Percentiles rank a stretch among this genome's conserved stretches.
These are phyloP conservation scores for Westerdykella ornata DNA, from an alignment of 2,329 filamentous ascomycete species.

Conservation along the genomic window DNA sequence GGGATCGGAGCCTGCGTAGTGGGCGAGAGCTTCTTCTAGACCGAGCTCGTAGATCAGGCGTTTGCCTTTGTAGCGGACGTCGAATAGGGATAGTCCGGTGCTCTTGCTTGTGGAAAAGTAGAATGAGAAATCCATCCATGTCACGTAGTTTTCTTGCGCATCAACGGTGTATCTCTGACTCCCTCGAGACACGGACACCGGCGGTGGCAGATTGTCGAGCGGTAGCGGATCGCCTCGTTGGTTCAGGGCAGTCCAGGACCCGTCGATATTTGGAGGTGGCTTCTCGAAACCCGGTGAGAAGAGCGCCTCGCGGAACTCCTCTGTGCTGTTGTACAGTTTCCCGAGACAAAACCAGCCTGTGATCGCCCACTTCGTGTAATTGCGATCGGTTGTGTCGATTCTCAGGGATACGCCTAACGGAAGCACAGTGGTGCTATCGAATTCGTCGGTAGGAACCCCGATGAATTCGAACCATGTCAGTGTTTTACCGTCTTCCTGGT, in stretches of 20 bases:
- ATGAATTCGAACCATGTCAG: constrained; percentile 47
- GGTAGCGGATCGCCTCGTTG: constrained; percentile 35
- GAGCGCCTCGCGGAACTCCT: constrained; percentile 44
- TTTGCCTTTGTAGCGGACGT: constrained; percentile 51
- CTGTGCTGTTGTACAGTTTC: constrained; percentile 47
- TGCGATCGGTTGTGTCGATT: constrained; percentile 46
- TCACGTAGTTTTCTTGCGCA: constrained; percentile 40
- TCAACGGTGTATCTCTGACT: constrained; percentile 43
- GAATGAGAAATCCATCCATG: constrained; percentile 50
- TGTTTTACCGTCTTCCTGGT: constrained; percentile 35
- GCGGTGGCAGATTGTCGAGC: constrained; percentile 49
- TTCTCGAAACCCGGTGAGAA: constrained; percentile 43
- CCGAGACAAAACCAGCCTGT: constrained; percentile 51
- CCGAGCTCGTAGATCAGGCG: constrained; percentile 51
- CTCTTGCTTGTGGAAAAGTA: constrained; percentile 48
- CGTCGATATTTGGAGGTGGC: constrained; percentile 44
- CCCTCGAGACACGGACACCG: constrained; percentile 43
- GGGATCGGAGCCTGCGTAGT: constrained; percentile 48
- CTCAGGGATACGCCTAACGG: constrained; percentile 42
- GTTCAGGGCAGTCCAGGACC: constrained; percentile 43
- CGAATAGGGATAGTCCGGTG: constrained; percentile 45
- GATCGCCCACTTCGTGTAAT: constrained; percentile 47
- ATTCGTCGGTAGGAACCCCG: constrained; percentile 34
- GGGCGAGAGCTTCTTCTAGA: constrained; percentile 50
- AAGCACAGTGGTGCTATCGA: constrained; percentile 42